A percentile compares a stretch with the other conserved stretches of the same genome.
These are phyloP conservation scores for Jamesozyma piceae DNA, from an alignment of 805 yeast species.

Conservation along the genomic window DNA sequence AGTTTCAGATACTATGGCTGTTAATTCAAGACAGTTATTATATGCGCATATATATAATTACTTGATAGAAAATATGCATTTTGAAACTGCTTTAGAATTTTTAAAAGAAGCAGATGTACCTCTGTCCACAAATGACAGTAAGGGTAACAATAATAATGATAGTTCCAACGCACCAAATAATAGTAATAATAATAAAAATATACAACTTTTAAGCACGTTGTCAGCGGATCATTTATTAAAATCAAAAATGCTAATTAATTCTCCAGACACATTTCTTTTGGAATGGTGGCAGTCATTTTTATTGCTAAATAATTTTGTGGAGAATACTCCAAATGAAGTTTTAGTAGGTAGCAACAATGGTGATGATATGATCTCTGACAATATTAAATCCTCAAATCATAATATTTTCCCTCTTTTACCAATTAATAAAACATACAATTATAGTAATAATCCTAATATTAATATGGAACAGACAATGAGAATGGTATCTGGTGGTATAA, in stretches of 20 bases:
- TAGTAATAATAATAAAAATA: slow-evolving; percentile 14
- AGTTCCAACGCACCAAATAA: neutral
- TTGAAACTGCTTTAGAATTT: slow-evolving; percentile 43
- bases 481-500: neutral
- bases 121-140: slow-evolving; percentile 13
- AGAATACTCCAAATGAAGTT: slow-evolving; percentile 25
- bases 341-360: slow-evolving; percentile 8
- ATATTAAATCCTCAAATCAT: neutral
- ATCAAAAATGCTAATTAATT: slow-evolving; percentile 34
- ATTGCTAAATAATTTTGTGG: slow-evolving; percentile 40
- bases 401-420: slow-evolving; percentile 8
- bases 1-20: slow-evolving; percentile 39
- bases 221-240: slow-evolving; percentile 9
- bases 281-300: slow-evolving; percentile 50
- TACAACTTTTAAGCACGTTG: slow-evolving; percentile 14
- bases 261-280: slow-evolving; percentile 39
- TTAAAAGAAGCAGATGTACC: slow-evolving; percentile 40
- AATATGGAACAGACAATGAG: neutral
- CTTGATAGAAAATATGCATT: slow-evolving; percentile 37
- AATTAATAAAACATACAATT: neutral
- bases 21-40: slow-evolving; percentile 41
- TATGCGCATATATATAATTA: slow-evolving; percentile 47
- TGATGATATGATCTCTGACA: neutral
- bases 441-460: neutral
- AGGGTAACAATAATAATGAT: neutral